Conservation (phyloP, 1,284 basidiomycete species). For the Apiotrichum sp. region DNA sequence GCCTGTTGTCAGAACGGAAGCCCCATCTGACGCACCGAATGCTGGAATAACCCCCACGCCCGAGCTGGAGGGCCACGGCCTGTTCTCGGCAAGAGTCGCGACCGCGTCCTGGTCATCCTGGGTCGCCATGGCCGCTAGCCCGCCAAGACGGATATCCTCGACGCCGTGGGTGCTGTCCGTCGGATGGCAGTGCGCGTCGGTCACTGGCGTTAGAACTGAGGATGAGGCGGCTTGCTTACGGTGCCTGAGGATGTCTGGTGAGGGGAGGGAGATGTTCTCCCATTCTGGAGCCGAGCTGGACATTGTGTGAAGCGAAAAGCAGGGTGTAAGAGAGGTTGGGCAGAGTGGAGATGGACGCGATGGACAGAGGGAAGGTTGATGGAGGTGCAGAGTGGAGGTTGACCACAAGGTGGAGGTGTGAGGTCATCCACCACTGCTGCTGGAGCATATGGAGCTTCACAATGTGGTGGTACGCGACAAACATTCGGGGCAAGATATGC, state of each 20-base stretch:
- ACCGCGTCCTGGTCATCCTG: conserved; percentile 39
- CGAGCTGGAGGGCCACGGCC: conserved; percentile 7
- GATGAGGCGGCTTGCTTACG: conserved; percentile 15
- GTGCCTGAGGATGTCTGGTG: conserved; percentile 25
- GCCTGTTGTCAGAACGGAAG: conserved; percentile 24
- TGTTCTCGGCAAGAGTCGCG: conserved; percentile 11
- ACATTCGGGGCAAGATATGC: too few species aligned
- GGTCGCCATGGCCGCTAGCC: conserved; percentile 42
- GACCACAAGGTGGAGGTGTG: too few species aligned
- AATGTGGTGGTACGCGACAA: too few species aligned
- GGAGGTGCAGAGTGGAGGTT: too few species aligned
- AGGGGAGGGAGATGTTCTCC: conserved; percentile 27
- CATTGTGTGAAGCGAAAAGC: too few species aligned
- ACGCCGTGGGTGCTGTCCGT: conserved; percentile 35
- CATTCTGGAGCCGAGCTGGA: conserved; percentile 19
- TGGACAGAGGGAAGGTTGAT: too few species aligned
- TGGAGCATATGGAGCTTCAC: too few species aligned
- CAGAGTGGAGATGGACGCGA: too few species aligned
- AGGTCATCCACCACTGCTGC: too few species aligned
- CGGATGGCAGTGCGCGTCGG: conserved; percentile 49
- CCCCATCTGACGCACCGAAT: conserved; percentile 38
- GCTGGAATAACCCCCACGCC: conserved; percentile 30
- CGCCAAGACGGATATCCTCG: conserved; percentile 31
- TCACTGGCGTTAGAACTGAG: conserved; percentile 25
- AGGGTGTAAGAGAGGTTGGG: too few species aligned